Evolutionary conservation across 2,329 filamentous ascomycete species (phyloP).

Genomic region (Diaporthe batatas): DNA sequence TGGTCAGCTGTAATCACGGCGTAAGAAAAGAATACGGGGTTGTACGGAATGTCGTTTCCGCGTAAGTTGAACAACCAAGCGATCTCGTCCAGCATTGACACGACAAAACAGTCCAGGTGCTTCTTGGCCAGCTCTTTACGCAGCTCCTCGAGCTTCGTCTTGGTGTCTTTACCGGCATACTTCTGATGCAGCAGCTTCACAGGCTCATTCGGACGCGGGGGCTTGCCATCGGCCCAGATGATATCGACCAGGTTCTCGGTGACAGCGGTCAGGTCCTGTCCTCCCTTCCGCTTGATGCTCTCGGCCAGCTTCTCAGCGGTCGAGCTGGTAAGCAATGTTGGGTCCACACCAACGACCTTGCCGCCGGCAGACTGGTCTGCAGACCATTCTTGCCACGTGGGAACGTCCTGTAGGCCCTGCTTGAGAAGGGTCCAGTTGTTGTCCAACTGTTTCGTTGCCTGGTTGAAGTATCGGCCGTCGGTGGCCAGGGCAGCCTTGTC

Average conservation of each 20-base stretch:
- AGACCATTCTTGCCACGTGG: conserved; percentile 97
- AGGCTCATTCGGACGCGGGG: conserved; percentile 79
- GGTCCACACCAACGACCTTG: conserved; percentile 91
- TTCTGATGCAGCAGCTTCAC: conserved; percentile 79
- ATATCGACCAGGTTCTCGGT: conserved; percentile 88
- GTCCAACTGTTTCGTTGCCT: conserved; percentile 91
- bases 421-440: conserved; percentile 92
- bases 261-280: conserved; percentile 80
- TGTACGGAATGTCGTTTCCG: conserved; percentile 95
- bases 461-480: conserved; percentile 98
- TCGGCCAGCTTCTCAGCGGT: conserved; percentile 79
- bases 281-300: conserved; percentile 88
- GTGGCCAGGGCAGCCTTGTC: conserved; percentile 92
- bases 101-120: conserved; percentile 86
- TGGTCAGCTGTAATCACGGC: conserved; percentile 84
- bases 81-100: conserved; percentile 96
- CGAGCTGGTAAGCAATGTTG: conserved; percentile 81
- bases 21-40: conserved; percentile 98
- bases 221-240: conserved; percentile 85
- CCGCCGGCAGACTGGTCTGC: conserved; percentile 87
- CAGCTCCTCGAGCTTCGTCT: conserved; percentile 85
- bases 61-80: conserved; percentile 99
- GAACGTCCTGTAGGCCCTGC: conserved; percentile 92
- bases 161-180: conserved; percentile 85
- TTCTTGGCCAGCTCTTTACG: conserved; percentile 94